Percentiles rank a stretch among this genome's conserved stretches.
Evolutionary conservation across 1,139 yeast species (phyloP).

Genomic region (Trichomonascaceae sp.): DNA sequence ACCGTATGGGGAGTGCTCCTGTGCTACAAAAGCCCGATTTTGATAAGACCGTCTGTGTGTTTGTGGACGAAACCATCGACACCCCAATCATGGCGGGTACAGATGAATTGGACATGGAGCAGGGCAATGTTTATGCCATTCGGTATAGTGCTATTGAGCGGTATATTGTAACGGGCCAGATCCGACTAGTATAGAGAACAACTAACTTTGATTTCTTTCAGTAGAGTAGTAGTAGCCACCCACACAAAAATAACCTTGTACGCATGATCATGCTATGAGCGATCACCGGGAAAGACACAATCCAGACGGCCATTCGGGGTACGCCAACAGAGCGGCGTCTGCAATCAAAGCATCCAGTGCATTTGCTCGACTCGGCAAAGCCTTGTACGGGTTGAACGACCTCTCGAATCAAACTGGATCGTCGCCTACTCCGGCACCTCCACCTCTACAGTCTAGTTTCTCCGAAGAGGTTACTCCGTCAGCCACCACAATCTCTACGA

Average conservation of each 20-base stretch:
- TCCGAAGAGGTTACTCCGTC: constrained; percentile 2
- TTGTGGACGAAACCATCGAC: constrained; percentile 34
- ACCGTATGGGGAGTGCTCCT: constrained; percentile 56
- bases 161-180: constrained; percentile 10
- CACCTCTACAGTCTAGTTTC: constrained; percentile 2
- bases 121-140: constrained; percentile 65
- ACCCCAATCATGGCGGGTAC: constrained; percentile 22
- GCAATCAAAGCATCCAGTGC: constrained; percentile 19
- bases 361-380: constrained; percentile 22
- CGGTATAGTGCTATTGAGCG: constrained; percentile 42
- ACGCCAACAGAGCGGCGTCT: constrained; percentile 16
- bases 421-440: constrained; percentile 3
- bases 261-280: no score
- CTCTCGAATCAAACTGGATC: constrained; percentile 7
- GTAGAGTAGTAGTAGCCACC: no score
- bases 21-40: constrained; percentile 75
- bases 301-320: no score
- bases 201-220: no score
- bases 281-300: no score
- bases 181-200: constrained; percentile 21
- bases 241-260: no score
- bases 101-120: constrained; percentile 51
- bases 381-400: constrained; percentile 13
- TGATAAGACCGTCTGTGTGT: constrained; percentile 62
- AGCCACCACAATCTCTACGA: constrained; percentile 7